Conservation (phyloP, 108 stramenopile genomes). For the Mayamaea pseudoterrestris region DNA sequence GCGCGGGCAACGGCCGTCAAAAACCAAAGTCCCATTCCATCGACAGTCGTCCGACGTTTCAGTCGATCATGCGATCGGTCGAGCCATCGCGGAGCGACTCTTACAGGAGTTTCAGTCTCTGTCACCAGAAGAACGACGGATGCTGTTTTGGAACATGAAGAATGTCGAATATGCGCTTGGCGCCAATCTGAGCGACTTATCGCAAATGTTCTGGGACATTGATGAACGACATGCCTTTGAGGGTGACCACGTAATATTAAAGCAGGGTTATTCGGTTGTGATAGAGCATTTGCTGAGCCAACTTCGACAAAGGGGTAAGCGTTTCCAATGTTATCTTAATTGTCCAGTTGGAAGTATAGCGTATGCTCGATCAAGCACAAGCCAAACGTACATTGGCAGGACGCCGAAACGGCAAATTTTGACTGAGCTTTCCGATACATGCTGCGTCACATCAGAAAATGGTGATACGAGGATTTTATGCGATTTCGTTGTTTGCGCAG, state of each 20-base stretch:
- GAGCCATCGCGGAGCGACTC: conserved; percentile 22
- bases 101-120: conserved; percentile 22
- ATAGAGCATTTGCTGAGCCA: conserved; percentile 22
- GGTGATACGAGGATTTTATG: conserved; percentile 18
- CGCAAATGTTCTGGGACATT: conserved; percentile 66
- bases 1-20: neutral
- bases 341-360: conserved; percentile 35
- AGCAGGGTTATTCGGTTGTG: conserved; percentile 44
- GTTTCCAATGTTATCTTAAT: conserved; percentile 8
- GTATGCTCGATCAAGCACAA: conserved; percentile 30
- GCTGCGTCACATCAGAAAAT: conserved; percentile 28
- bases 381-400: conserved; percentile 12
- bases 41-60: conserved; percentile 38
- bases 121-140: conserved; percentile 25
- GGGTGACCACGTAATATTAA: conserved; percentile 66
- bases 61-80: conserved; percentile 32
- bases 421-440: conserved; percentile 41
- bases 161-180: conserved; percentile 62
- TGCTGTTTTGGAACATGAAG: conserved; percentile 68
- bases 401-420: conserved; percentile 1
- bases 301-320: conserved; percentile 16
- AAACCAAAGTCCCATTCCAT: conserved; percentile 18
- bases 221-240: conserved; percentile 76
- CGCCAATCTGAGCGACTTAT: conserved; percentile 37
- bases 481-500: conserved; percentile 54